Evolutionary conservation across 768 basidiomycete species (phyloP), one percentile per base, ranked within the genome.

Genomic region (Krasilnikovozyma curviuscula): DNA sequence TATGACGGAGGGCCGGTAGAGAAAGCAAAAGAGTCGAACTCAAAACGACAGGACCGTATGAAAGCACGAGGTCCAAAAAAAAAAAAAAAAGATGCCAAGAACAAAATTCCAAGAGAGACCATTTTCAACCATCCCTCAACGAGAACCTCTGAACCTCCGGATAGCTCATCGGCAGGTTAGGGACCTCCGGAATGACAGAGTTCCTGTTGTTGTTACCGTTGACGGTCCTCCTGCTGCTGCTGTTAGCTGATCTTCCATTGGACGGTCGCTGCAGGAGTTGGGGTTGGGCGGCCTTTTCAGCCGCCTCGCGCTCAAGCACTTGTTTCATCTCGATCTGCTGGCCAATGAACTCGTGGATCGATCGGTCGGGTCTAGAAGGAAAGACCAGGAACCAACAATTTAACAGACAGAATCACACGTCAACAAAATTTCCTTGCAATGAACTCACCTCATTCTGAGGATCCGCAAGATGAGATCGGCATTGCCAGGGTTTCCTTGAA

Each of bases 391-490:
- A 16, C 10, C 13, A 34, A 29, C 10, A n/a, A 10, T 7, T 30
- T 31, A 5, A n/a, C 23, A 24, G 27, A 35, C 21, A 7, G 27
- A 29, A 19, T 13, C 13, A 7, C 33, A 16, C n/a, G 28, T 7
- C 8, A 19, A 41, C n/a, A 25, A 41, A 21, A 21, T n/a, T n/a
- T n/a, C n/a, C n/a, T n/a, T n/a, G n/a, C n/a, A n/a, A n/a, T n/a
- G n/a, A 46, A 64, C 72, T 44, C 60, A 85, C 89, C 88, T 73
- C 91, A 97, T 97, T 28, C 93, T 75, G 34, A 98, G 69, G 54
- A 98, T 89, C 49, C 86, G 71, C 70, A 98, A 75, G 50, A 97
- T 93, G 31, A 81, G 85, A 67, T 97, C 86, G 44, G 82, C 84
- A 47, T 66, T 73, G 49, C 77, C 77, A 7, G 58, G 64, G 3